Evolutionary conservation across 2,329 filamentous ascomycete species (phyloP).

Genomic region (Aspergillus felis): DNA sequence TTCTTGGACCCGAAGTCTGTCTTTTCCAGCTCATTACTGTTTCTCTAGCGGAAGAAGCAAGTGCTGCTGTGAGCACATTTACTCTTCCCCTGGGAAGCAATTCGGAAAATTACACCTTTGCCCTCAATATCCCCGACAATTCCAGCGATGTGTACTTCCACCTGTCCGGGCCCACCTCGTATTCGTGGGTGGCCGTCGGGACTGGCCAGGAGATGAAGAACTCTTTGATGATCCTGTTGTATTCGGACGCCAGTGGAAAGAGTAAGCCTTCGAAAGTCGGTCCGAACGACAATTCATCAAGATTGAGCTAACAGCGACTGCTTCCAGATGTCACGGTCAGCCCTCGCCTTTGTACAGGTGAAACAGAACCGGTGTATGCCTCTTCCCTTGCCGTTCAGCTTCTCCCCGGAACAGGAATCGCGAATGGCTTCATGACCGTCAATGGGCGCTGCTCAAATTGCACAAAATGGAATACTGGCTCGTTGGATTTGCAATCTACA

Average conservation of each 20-base stretch:
- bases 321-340: constrained; percentile 17
- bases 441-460: too few relatives aligned
- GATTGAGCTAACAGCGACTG: not conserved
- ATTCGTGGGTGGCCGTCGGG: constrained; percentile 21
- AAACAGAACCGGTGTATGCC: constrained; percentile 15
- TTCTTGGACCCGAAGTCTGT: not conserved
- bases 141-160: constrained; percentile 23
- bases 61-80: constrained; percentile 41
- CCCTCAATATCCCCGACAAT: constrained; percentile 20
- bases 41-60: not conserved
- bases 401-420: not conserved
- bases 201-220: constrained; percentile 17
- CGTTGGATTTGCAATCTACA: too few relatives aligned
- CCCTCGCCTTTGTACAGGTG: constrained; percentile 15
- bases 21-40: not conserved
- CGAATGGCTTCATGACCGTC: too few relatives aligned
- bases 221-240: constrained; percentile 16
- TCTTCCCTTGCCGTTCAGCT: constrained; percentile 13
- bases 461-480: too few relatives aligned
- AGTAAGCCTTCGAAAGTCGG: constrained; percentile 5
- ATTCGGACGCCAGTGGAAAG: constrained; percentile 11
- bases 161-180: constrained; percentile 18
- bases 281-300: not conserved
- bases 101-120: constrained; percentile 17
- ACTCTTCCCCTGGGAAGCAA: constrained; percentile 10